A percentile compares a stretch with the other conserved stretches of the same genome.
These are phyloP conservation scores for Botrytis cinerea DNA, from an alignment of 2,329 filamentous ascomycete genomes.

Conservation along the genomic window DNA sequence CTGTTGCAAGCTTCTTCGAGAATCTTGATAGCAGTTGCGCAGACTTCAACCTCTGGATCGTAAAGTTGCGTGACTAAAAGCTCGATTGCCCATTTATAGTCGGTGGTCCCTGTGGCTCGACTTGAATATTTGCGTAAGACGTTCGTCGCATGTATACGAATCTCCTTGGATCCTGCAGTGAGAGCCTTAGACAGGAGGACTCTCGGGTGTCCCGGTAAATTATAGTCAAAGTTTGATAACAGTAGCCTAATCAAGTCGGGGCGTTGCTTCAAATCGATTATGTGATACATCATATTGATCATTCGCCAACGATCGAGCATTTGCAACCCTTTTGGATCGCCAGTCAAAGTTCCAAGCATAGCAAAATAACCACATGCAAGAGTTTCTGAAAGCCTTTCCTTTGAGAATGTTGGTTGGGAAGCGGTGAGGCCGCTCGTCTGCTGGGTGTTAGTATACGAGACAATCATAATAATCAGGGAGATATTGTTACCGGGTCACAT, in stretches of 20 bases:
- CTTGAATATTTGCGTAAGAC: slow-evolving; percentile 84
- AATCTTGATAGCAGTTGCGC: slow-evolving; percentile 94
- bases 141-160: slow-evolving; percentile 87
- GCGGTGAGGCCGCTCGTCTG: slow-evolving; percentile 74
- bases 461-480: not conserved
- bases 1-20: slow-evolving; percentile 96
- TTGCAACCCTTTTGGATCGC: slow-evolving; percentile 76
- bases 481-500: slow-evolving; percentile 72
- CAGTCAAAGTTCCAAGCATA: slow-evolving; percentile 84
- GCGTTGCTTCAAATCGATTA: slow-evolving; percentile 85
- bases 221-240: slow-evolving; percentile 90
- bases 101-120: slow-evolving; percentile 54
- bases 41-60: slow-evolving; percentile 95
- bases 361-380: slow-evolving; percentile 92
- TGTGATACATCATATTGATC: slow-evolving; percentile 99
- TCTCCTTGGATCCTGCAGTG: slow-evolving; percentile 87
- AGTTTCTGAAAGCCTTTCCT: slow-evolving; percentile 79
- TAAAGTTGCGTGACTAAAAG: slow-evolving; percentile 98
- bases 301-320: slow-evolving; percentile 97
- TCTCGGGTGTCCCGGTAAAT: slow-evolving; percentile 81
- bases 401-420: slow-evolving; percentile 84
- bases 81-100: slow-evolving; percentile 94
- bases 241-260: slow-evolving; percentile 89
- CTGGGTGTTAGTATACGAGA: slow-evolving; percentile 30
- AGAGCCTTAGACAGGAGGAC: slow-evolving; percentile 92